These are phyloP conservation scores for Pharnaceum exiguum DNA, from an alignment of 148 eudicot species.

Conservation along the genomic window DNA sequence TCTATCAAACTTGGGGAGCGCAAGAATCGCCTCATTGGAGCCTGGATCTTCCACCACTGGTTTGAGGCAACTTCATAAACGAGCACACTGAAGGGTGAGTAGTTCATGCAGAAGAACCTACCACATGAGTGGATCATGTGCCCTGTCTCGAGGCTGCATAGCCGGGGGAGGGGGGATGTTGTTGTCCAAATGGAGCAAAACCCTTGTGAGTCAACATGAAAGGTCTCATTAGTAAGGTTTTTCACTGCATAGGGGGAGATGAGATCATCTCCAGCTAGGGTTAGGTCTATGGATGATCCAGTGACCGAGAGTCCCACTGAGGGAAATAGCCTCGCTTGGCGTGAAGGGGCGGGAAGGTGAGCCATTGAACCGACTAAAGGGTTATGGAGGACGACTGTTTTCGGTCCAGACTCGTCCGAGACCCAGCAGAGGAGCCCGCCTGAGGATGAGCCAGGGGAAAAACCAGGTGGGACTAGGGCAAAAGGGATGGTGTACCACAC, in stretches of 20 bases:
- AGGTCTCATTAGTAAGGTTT: constrained; percentile 70
- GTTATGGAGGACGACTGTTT: constrained; percentile 59
- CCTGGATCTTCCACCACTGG: constrained; percentile 80
- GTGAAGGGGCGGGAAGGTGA: constrained; percentile 61
- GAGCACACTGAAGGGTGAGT: constrained; percentile 70
- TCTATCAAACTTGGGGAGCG: constrained; percentile 73
- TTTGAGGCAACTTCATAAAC: constrained; percentile 45
- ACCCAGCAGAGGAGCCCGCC: constrained; percentile 73
- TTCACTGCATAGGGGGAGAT: constrained; percentile 97
- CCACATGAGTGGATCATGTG: constrained; percentile 50
- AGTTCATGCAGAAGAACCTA: constrained; percentile 80
- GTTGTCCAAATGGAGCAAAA: constrained; percentile 73
- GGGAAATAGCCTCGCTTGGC: constrained; percentile 65
- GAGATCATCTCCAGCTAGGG: constrained; percentile 84
- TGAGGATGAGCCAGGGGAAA: constrained; percentile 69
- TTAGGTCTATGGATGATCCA: constrained; percentile 43
- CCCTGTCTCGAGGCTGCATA: constrained; percentile 78
- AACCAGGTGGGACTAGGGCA: constrained; percentile 56
- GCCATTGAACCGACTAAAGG: constrained; percentile 54
- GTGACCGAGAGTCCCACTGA: constrained; percentile 56
- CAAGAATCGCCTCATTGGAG: constrained; percentile 84
- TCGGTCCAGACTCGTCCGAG: constrained; percentile 69
- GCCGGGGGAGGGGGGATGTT: constrained; percentile 61
- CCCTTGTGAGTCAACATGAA: constrained; percentile 65
- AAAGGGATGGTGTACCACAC: constrained; percentile 60